A percentile compares a stretch with the other conserved stretches of the same genome.
Conservation (phyloP, 441 rosid species). For the Macaranga tanarius region DNA sequence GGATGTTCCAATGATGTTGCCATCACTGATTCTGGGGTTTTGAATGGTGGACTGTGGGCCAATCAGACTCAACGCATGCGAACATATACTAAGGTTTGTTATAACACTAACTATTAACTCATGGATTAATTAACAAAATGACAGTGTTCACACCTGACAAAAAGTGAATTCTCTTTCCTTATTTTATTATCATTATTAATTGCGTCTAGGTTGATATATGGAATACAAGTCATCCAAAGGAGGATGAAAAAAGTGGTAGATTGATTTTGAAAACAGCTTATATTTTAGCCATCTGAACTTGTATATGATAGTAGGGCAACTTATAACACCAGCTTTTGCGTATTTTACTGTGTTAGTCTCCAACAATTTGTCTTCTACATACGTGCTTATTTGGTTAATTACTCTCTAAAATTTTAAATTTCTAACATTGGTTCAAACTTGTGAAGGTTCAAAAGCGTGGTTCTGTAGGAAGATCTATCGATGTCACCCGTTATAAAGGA, state of each 20-base stretch:
- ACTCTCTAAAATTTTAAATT: background rate
- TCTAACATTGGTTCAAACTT: slow-evolving; percentile 20
- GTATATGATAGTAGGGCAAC: background rate
- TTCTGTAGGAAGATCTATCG: slow-evolving; percentile 95
- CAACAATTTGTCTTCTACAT: background rate
- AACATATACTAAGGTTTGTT: slow-evolving; percentile 83
- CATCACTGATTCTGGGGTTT: slow-evolving; percentile 69
- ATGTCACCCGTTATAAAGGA: slow-evolving; percentile 78
- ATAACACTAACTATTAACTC: background rate
- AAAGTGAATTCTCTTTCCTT: background rate
- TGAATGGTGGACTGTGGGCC: slow-evolving; percentile 80
- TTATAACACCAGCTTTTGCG: background rate
- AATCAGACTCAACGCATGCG: slow-evolving; percentile 88
- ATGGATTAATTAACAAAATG: no score
- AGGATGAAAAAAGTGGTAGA: no score
- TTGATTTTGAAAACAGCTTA: background rate
- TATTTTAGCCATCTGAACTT: background rate
- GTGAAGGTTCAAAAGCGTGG: slow-evolving; percentile 94
- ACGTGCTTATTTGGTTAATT: no score
- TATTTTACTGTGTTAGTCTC: background rate
- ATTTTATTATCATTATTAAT: no score
- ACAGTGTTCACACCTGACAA: background rate
- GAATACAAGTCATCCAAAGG: no score
- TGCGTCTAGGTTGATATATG: no score
- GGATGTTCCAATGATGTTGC: slow-evolving; percentile 72